These are phyloP conservation scores for Alternaria burnsii DNA, from an alignment of 2,329 filamentous ascomycete species.

Conservation along the genomic window DNA sequence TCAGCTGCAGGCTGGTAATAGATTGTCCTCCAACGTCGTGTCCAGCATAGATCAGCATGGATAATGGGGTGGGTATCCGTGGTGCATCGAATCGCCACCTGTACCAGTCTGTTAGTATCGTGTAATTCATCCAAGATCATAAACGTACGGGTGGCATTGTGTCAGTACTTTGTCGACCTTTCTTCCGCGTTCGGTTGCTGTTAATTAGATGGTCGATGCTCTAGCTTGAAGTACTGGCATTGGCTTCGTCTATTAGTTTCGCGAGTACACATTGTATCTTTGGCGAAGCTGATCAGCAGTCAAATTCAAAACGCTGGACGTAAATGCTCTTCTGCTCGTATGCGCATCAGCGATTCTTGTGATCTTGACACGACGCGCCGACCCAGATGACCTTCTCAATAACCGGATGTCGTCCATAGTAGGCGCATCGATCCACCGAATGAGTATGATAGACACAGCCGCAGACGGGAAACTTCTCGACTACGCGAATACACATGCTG, in stretches of 20 bases:
- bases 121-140: not conserved
- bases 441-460: constrained; percentile 49
- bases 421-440: constrained; percentile 47
- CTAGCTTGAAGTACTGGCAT: not conserved
- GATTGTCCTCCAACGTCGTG: not conserved
- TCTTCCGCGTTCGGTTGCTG: not conserved
- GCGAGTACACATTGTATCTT: not conserved
- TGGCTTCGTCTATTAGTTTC: not conserved
- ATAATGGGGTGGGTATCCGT: not conserved
- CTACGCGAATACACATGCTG: constrained; percentile 48
- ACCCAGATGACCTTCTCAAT: constrained; percentile 44
- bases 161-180: not conserved
- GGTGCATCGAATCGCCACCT: not conserved
- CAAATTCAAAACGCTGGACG: not conserved
- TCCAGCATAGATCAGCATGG: not conserved
- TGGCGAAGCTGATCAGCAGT: not conserved
- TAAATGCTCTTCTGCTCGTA: not conserved
- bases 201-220: not conserved
- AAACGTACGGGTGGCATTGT: not conserved
- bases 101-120: not conserved
- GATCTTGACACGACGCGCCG: constrained; percentile 37
- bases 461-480: constrained; percentile 50
- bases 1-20: not conserved
- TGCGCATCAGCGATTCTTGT: constrained; percentile 5
- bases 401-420: constrained; percentile 42